Conservation (phyloP, 805 yeast genomes). For the Priceomyces carsonii region DNA sequence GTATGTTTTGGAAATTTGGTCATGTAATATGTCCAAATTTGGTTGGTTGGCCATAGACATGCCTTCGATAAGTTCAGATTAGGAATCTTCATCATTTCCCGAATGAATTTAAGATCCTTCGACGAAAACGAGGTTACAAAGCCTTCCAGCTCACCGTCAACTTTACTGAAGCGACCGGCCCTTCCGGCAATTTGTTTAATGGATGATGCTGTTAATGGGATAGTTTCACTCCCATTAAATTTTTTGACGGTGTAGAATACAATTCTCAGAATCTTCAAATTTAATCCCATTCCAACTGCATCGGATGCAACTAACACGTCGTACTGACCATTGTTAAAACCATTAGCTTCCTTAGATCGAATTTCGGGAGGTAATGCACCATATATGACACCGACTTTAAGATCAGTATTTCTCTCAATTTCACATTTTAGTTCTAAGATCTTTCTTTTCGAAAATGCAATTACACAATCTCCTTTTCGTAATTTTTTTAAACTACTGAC, state of each 20-base stretch:
- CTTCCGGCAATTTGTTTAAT: conserved; percentile 94
- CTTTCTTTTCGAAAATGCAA: conserved; percentile 76
- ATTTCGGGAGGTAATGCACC: conserved; percentile 97
- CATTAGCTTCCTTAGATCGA: conserved; percentile 76
- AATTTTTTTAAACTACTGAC: conserved; percentile 40
- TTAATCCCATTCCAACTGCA: conserved; percentile 97
- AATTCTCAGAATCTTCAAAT: conserved; percentile 77
- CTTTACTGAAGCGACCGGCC: conserved; percentile 74
- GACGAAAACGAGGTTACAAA: conserved; percentile 54
- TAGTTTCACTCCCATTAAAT: conserved; percentile 61
- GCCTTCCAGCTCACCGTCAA: conserved; percentile 40
- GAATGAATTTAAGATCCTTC: conserved; percentile 47
- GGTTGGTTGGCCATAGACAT: conserved; percentile 77
- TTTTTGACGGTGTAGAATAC: conserved; percentile 70
- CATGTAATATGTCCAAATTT: conserved; percentile 65
- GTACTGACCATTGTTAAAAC: conserved; percentile 76
- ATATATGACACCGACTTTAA: conserved; percentile 84
- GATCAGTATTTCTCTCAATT: conserved; percentile 62
- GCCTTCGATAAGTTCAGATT: conserved; percentile 59
- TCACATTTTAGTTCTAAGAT: conserved; percentile 68
- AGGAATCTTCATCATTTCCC: conserved; percentile 49
- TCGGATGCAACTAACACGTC: conserved; percentile 93
- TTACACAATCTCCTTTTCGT: conserved; percentile 81
- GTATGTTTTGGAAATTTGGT: conserved; percentile 57
- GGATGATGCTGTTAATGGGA: conserved; percentile 58